These are phyloP conservation scores for Malassezia obtusa DNA, from an alignment of 1,284 basidiomycete species.

Conservation along the genomic window DNA sequence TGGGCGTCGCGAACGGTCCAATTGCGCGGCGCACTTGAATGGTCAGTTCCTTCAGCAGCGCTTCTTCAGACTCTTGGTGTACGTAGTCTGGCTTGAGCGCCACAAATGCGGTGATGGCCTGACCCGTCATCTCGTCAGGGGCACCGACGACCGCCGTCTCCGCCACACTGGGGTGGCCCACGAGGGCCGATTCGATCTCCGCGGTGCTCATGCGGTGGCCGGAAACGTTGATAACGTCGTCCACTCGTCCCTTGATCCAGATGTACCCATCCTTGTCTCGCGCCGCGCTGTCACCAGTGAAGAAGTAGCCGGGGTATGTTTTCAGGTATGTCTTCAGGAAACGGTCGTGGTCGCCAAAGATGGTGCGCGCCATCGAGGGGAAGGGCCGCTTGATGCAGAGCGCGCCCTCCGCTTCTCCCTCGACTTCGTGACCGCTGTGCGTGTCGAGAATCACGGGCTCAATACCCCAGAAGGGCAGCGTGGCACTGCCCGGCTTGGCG, in stretches of 20 bases:
- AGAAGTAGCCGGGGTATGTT: conserved; percentile 62
- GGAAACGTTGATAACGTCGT: conserved; percentile 64
- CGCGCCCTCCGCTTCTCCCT: conserved; percentile 81
- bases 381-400: conserved; percentile 77
- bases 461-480: conserved; percentile 94
- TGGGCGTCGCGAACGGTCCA: conserved; percentile 66
- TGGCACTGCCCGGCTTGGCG: conserved; percentile 91
- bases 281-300: conserved; percentile 90
- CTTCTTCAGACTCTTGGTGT: conserved; percentile 58
- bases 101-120: conserved; percentile 50
- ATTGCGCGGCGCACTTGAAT: conserved; percentile 66
- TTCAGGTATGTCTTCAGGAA: conserved; percentile 92
- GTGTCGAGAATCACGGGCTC: conserved; percentile 81
- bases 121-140: conserved; percentile 45
- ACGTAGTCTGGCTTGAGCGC: conserved; percentile 64
- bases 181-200: conserved; percentile 92
- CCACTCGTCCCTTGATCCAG: conserved; percentile 84
- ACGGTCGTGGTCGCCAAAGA: conserved; percentile 81
- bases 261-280: conserved; percentile 88
- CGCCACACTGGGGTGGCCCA: conserved; percentile 84
- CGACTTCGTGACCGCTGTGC: conserved; percentile 65
- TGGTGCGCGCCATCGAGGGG: conserved; percentile 92
- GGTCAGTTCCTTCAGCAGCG: conserved; percentile 73
- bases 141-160: conserved; percentile 63
- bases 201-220: conserved; percentile 94